Evolutionary conservation across 2,329 filamentous ascomycete genomes (phyloP).

Genomic region (Hymenoscyphus fraxineus): DNA sequence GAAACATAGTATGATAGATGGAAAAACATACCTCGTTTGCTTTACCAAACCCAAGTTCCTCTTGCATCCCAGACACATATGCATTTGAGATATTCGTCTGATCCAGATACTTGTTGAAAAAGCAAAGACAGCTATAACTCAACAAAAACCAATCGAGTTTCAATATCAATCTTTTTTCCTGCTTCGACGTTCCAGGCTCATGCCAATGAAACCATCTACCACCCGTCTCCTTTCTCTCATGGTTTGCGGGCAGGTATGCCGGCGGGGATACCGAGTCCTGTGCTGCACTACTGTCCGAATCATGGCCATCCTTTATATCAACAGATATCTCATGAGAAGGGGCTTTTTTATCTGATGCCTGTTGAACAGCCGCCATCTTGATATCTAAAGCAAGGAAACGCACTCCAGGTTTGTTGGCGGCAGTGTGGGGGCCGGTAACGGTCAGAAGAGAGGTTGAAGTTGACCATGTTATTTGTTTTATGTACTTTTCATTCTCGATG

Average conservation of each 20-base stretch:
- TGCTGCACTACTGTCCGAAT: not conserved
- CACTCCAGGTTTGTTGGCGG: not conserved
- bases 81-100: constrained; percentile 46
- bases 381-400: not conserved
- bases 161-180: constrained; percentile 43
- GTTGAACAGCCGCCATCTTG: not conserved
- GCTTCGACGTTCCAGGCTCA: constrained; percentile 38
- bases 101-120: constrained; percentile 46
- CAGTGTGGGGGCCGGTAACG: not conserved
- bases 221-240: not conserved
- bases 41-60: constrained; percentile 42
- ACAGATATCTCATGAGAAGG: not conserved
- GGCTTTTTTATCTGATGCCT: not conserved
- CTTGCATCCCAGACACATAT: constrained; percentile 45
- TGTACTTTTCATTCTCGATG: not conserved
- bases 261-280: not conserved
- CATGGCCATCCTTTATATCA: not conserved
- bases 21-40: constrained; percentile 31
- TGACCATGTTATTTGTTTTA: not conserved
- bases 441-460: not conserved
- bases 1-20: not conserved
- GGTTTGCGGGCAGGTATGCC: not conserved
- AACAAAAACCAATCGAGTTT: constrained; percentile 48
- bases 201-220: constrained; percentile 41
- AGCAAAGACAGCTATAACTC: constrained; percentile 40